These are phyloP conservation scores for Vitis rupestris DNA, from an alignment of 164 flowering plant species.

Conservation along the genomic window DNA sequence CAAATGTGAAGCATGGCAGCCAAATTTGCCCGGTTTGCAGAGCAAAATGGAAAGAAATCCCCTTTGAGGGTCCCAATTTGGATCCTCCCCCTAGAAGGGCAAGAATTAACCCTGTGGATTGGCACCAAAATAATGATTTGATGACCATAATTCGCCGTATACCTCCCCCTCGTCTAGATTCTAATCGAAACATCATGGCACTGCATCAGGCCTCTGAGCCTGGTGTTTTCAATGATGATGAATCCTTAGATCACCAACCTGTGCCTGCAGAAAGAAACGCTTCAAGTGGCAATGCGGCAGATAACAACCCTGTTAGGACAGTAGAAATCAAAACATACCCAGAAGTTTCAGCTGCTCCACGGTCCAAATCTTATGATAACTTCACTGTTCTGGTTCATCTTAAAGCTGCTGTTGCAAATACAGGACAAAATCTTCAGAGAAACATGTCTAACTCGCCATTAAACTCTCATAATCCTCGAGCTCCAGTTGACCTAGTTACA, in stretches of 20 bases:
- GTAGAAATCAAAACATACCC: slow-evolving; percentile 37
- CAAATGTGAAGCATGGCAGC: slow-evolving; percentile 68
- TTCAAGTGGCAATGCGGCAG: slow-evolving; percentile 5
- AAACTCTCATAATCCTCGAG: slow-evolving; percentile 38
- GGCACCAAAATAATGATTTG: slow-evolving; percentile 38
- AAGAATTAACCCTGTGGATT: slow-evolving; percentile 31
- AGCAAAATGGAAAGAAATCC: slow-evolving; percentile 67
- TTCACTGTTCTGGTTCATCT: slow-evolving; percentile 46
- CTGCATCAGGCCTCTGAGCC: slow-evolving; percentile 45
- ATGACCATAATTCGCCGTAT: slow-evolving; percentile 37
- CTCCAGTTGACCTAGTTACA: slow-evolving; percentile 66
- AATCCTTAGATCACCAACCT: slow-evolving; percentile 31
- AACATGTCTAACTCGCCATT: slow-evolving; percentile 20
- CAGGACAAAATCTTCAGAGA: slow-evolving; percentile 9
- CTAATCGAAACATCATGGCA: slow-evolving; percentile 23
- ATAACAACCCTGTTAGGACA: slow-evolving; percentile 12
- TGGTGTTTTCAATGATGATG: slow-evolving; percentile 50
- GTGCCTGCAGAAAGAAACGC: slow-evolving; percentile 17
- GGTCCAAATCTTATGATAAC: slow-evolving; percentile 23
- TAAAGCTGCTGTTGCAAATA: slow-evolving; percentile 38
- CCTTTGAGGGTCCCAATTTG: slow-evolving; percentile 38
- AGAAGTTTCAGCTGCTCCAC: slow-evolving; percentile 42
- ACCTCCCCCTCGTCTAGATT: slow-evolving; percentile 36
- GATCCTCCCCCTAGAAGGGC: slow-evolving; percentile 36
- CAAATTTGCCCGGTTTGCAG: slow-evolving; percentile 68